Conservation (phyloP, 2,329 filamentous ascomycete genomes). For the Xylaria sp. region DNA sequence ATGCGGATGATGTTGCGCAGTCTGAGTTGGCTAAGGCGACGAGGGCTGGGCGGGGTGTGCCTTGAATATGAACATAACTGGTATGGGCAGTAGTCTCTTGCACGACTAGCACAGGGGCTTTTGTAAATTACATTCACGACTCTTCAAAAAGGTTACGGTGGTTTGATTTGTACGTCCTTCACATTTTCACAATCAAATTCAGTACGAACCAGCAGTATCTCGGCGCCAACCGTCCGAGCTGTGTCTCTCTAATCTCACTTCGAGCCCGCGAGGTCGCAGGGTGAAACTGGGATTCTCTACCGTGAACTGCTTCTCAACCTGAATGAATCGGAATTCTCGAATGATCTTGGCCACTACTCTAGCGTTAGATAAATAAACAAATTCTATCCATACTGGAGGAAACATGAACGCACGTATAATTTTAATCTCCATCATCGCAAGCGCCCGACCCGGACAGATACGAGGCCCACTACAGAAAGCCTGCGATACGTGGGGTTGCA, state of each 20-base stretch:
- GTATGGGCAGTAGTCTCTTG: too few relatives aligned
- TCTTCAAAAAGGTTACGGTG: too few relatives aligned
- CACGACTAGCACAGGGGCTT: too few relatives aligned
- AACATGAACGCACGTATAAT: constrained; percentile 7
- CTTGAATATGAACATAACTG: too few relatives aligned
- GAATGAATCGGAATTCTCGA: not conserved
- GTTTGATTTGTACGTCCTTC: too few relatives aligned
- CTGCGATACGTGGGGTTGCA: constrained; percentile 31
- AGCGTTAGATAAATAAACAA: not conserved
- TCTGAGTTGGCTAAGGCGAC: constrained; percentile 41
- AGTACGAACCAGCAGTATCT: not conserved
- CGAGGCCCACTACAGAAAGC: constrained; percentile 29
- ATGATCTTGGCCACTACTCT: constrained; percentile 2
- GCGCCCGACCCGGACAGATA: constrained; percentile 26
- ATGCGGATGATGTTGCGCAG: constrained; percentile 41
- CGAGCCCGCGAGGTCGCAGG: not conserved
- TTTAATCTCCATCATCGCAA: constrained; percentile 27
- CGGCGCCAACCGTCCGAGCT: not conserved
- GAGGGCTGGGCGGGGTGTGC: constrained; percentile 46
- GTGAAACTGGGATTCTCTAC: not conserved
- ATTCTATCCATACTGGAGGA: not conserved
- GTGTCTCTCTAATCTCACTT: not conserved
- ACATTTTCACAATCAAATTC: not conserved
- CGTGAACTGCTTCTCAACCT: not conserved
- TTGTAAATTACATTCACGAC: too few relatives aligned